These are phyloP conservation scores for Theileria equi DNA, from an alignment of 169 alveolate species.

Conservation along the genomic window DNA sequence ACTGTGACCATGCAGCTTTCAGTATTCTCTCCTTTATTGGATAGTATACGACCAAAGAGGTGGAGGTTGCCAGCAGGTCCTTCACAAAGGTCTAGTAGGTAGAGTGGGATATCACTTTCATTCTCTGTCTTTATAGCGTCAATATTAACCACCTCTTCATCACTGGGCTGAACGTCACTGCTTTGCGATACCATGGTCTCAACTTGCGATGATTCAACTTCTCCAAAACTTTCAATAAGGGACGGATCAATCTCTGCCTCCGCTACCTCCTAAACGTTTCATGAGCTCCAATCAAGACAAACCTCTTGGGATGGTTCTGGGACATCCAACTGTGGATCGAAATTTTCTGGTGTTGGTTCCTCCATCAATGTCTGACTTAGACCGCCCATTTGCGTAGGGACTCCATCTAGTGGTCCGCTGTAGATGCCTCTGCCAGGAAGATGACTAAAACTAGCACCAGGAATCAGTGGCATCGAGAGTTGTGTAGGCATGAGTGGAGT, in stretches of 20 bases:
- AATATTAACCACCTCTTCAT: background rate
- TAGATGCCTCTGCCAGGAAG: no score
- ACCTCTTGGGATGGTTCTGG: background rate
- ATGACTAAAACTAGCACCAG: no score
- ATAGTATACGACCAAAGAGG: slow-evolving; percentile 43
- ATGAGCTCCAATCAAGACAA: background rate
- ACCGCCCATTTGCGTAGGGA: background rate
- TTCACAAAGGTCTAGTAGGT: slow-evolving; percentile 49
- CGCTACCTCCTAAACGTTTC: background rate
- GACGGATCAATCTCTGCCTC: slow-evolving; percentile 26
- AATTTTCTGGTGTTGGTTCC: background rate
- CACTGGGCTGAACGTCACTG: background rate
- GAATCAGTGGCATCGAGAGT: no score
- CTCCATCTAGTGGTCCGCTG: no score
- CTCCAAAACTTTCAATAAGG: slow-evolving; percentile 41
- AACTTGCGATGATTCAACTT: slow-evolving; percentile 32
- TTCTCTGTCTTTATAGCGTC: background rate
- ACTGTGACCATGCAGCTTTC: slow-evolving; percentile 60
- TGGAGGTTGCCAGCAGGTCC: slow-evolving; percentile 32
- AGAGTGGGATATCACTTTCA: slow-evolving; percentile 24
- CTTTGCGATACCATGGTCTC: background rate
- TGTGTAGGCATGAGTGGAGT: no score
- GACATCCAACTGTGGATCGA: background rate
- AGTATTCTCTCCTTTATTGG: slow-evolving; percentile 7
- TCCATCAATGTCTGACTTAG: background rate